Base-by-base conservation (phyloP, 208 protist species). In the Crithidia expoeki region DNA sequence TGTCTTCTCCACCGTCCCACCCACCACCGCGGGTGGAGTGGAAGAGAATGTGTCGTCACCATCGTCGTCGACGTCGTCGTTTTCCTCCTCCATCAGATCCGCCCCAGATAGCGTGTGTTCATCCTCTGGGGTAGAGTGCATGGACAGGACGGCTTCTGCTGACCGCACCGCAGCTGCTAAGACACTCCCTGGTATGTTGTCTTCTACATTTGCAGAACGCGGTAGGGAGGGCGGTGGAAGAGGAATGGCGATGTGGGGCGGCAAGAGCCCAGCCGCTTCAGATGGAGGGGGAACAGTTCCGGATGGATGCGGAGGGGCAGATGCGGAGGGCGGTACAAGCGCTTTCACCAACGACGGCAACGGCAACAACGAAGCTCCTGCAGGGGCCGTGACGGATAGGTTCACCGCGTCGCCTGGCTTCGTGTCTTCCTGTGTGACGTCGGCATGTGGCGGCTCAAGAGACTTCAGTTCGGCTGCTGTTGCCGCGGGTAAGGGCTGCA, bases 1-100 rank as follows among this genome's bases (percentile, higher is more conserved):
- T 21, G 17, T 47, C 47, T 57, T 67, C 61, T 67, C 61, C 49
- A 67, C 61, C 21, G 61, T 67, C 23, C 61, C 61, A 23, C 47
- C 61, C 30, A 25, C 47, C 33, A 67, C 47, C 33, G 34, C 44
- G 0, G 61, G 52, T 11, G 65, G 52, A 3, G 17, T 38, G 5
- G 40, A 53, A 11, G 30, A 65, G 32, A 55, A 55, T 3, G 19
- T 53, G 44, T 65, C 44, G 23, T 62, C 49, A 21, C 21, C 44
- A 10, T 46, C 36, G 28, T 38, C 9, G 34, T 53, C 65, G 33
- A 62, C 65, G 36, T 42, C 38, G 27, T 59, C 36, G 36, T 68
- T 23, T 16, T 47, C 58, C 9, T 19, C 55, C 55, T 46, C 38
- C 23, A 14, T 9, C 19, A n/a, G 10, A 9, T 38, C 38, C 36